phyloP scores from a whole-genome alignment of 139 green algal genomes.

The Klebsormidium nitens region DNA sequence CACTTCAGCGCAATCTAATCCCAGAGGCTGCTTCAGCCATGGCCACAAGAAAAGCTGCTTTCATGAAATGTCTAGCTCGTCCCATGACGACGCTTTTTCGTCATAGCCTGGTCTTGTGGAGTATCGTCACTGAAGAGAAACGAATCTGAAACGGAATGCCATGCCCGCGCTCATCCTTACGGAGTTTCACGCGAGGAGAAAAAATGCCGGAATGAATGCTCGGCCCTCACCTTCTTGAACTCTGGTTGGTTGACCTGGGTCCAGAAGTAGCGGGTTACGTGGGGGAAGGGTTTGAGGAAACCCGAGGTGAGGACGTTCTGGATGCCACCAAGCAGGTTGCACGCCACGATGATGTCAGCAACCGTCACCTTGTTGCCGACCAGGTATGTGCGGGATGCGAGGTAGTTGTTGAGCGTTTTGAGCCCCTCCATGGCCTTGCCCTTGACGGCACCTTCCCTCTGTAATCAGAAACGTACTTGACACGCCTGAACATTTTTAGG shows the following conservation, averaged over 20 bases:
- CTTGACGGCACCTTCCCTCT: conserved; percentile 10
- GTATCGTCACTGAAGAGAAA: no score
- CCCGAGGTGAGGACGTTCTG: conserved; percentile 9
- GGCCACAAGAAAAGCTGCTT: no score
- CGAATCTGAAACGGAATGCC: no score
- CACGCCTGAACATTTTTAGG: no score
- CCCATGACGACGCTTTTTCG: no score
- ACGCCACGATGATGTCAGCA: conserved; percentile 55
- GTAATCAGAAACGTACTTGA: background rate
- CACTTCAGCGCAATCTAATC: no score
- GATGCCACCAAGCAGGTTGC: conserved; percentile 48
- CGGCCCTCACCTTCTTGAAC: conserved; percentile 42
- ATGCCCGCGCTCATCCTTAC: no score
- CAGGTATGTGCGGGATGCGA: conserved; percentile 52
- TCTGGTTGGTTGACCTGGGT: conserved; percentile 52
- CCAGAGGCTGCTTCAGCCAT: no score
- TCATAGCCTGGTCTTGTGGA: no score
- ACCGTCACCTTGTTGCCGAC: conserved; percentile 53
- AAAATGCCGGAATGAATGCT: background rate
- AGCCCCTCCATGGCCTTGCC: conserved; percentile 35
- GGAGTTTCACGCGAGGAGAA: no score
- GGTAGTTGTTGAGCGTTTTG: conserved; percentile 42
- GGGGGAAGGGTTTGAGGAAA: conserved; percentile 50
- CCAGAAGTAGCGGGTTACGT: conserved; percentile 52
- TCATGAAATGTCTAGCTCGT: no score